Percentiles rank a stretch among this genome's conserved stretches.
These are phyloP conservation scores for Clarireedia paspali DNA, from an alignment of 2,329 filamentous ascomycete genomes.

Conservation along the genomic window DNA sequence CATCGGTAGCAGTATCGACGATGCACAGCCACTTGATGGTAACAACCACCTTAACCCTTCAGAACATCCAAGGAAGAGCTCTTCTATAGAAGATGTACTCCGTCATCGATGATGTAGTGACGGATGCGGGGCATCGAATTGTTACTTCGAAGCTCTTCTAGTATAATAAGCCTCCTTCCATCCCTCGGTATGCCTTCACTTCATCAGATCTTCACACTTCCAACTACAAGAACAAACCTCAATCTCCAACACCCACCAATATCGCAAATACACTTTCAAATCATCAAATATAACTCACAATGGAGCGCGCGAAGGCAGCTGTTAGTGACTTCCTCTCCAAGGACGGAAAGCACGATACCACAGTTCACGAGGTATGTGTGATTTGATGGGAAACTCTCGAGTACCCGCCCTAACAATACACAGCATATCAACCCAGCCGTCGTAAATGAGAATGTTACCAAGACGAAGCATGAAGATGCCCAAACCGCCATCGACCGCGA, in stretches of 20 bases:
- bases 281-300: slow-evolving; percentile 23
- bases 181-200: background rate
- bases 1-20: background rate
- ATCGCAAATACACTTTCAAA: background rate
- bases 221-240: too few relatives aligned
- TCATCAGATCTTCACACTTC: background rate
- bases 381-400: background rate
- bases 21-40: slow-evolving; percentile 1
- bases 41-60: background rate
- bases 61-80: background rate
- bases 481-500: slow-evolving; percentile 59
- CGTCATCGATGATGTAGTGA: slow-evolving; percentile 23
- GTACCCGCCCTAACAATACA: slow-evolving; percentile 1
- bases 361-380: slow-evolving; percentile 48
- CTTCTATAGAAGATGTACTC: background rate
- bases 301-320: slow-evolving; percentile 59
- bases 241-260: background rate
- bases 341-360: slow-evolving; percentile 61
- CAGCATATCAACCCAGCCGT: slow-evolving; percentile 46
- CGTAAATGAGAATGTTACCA: slow-evolving; percentile 51
- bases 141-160: background rate
- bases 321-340: slow-evolving; percentile 53
- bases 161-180: background rate
- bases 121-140: background rate
- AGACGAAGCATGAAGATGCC: slow-evolving; percentile 53